Conservation (phyloP, 2,329 filamentous ascomycete species). For the Ceratocystis colombiana region DNA sequence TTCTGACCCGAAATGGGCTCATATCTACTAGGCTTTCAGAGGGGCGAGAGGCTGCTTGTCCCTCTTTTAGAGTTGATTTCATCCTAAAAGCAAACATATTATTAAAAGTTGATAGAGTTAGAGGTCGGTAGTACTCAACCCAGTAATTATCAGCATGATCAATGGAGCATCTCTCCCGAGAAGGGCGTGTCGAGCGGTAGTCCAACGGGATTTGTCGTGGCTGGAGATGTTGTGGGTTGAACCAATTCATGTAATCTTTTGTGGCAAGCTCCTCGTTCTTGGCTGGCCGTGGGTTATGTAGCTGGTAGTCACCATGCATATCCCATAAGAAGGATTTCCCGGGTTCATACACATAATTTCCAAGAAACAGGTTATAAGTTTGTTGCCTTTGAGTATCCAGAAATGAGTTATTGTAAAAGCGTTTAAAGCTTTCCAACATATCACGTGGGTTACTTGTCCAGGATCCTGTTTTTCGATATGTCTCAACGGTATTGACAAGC, state of each 20-base stretch:
- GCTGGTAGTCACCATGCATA: conserved; percentile 84
- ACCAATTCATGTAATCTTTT: conserved; percentile 78
- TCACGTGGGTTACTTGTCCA: conserved; percentile 96
- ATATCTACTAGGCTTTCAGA: conserved; percentile 69
- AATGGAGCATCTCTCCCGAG: conserved; percentile 34
- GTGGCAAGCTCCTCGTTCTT: conserved; percentile 54
- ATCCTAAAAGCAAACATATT: conserved; percentile 92
- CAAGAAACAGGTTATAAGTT: conserved; percentile 93
- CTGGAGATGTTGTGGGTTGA: conserved; percentile 60
- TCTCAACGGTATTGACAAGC: conserved; percentile 98
- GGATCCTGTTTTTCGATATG: conserved; percentile 96
- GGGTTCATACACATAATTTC: conserved; percentile 82
- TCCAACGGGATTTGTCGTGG: conserved; percentile 46
- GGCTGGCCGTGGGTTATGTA: conserved; percentile 79
- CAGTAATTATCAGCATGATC: conserved; percentile 83
- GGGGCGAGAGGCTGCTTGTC: conserved; percentile 35
- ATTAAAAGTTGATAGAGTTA: conserved; percentile 74
- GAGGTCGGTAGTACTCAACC: conserved; percentile 90
- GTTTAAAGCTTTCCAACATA: conserved; percentile 98
- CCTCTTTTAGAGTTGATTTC: conserved; percentile 77
- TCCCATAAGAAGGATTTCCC: conserved; percentile 97
- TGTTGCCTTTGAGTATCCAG: conserved; percentile 96
- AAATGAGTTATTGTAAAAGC: conserved; percentile 98
- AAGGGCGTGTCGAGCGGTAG: neutral
- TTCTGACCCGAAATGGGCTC: conserved; percentile 77